phyloP scores from a whole-genome alignment of 345 rosid genomes.

The Arabis alpina region DNA sequence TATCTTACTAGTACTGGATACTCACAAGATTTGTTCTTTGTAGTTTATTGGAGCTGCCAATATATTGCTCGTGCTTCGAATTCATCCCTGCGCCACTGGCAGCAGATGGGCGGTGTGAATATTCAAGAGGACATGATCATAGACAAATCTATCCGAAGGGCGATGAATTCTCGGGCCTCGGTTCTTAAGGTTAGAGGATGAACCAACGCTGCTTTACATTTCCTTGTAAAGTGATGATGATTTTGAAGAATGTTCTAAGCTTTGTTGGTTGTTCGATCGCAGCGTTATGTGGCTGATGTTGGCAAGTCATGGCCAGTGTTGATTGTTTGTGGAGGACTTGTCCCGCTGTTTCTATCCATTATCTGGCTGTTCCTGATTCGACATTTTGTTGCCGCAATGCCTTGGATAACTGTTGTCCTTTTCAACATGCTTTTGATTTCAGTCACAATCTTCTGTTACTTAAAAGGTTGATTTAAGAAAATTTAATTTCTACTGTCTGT shows the following conservation, averaged over 20 bases:
- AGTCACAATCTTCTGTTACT: conserved; percentile 81
- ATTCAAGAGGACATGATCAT: conserved; percentile 82
- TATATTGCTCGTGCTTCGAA: conserved; percentile 88
- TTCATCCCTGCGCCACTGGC: conserved; percentile 83
- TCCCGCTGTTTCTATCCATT: conserved; percentile 85
- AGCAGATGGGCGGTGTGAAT: conserved; percentile 88
- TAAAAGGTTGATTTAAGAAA: conserved; percentile 63
- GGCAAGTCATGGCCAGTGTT: conserved; percentile 96
- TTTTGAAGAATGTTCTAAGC: conserved; percentile 4
- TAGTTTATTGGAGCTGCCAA: conserved; percentile 98
- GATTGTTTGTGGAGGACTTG: conserved; percentile 91
- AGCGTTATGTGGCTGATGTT: conserved; percentile 95
- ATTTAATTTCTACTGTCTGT: not conserved
- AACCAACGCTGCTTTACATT: not conserved
- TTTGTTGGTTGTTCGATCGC: conserved; percentile 42
- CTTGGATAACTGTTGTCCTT: conserved; percentile 90
- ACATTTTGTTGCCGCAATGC: conserved; percentile 94
- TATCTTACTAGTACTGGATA: not conserved
- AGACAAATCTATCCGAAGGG: conserved; percentile 79
- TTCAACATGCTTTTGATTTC: conserved; percentile 81
- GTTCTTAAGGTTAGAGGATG: conserved; percentile 75
- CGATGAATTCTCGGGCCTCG: conserved; percentile 80
- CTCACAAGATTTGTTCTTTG: conserved; percentile 10
- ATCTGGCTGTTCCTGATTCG: conserved; percentile 93
- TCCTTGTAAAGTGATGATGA: not conserved